phyloP scores from a whole-genome alignment of 2,329 filamentous ascomycete species.

The Epichloe scottii region DNA sequence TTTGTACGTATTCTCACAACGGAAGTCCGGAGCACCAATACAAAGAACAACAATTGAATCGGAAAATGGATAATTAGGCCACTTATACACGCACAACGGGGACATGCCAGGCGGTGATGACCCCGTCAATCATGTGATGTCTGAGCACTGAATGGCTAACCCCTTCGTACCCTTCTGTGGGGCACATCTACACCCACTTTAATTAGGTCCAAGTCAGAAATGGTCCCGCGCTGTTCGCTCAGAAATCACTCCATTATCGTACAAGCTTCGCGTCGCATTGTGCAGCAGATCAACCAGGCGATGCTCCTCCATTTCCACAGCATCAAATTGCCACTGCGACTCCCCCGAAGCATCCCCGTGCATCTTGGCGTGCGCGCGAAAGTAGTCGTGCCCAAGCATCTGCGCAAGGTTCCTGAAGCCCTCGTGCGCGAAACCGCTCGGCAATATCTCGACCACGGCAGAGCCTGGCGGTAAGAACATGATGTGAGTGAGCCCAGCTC shows the following conservation, averaged over 20 bases:
- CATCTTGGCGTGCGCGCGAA: conserved; percentile 20
- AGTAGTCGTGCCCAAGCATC: conserved; percentile 25
- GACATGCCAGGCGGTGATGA: too few relatives aligned
- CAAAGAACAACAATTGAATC: neutral
- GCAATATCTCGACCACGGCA: conserved; percentile 30
- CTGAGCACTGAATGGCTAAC: neutral
- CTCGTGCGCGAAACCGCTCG: conserved; percentile 11
- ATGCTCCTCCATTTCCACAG: neutral
- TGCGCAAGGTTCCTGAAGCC: conserved; percentile 29
- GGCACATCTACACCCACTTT: too few relatives aligned
- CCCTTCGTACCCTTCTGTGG: neutral
- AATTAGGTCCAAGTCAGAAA: too few relatives aligned
- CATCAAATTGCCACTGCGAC: conserved; percentile 1
- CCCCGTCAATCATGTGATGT: too few relatives aligned
- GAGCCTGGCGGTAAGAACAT: conserved; percentile 25
- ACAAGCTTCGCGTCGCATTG: neutral
- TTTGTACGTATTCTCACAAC: neutral
- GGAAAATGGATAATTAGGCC: neutral
- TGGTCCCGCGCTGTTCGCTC: too few relatives aligned
- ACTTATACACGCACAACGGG: too few relatives aligned
- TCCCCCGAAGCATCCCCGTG: neutral
- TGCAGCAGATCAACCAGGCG: neutral
- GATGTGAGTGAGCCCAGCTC: conserved; percentile 28
- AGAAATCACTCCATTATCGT: neutral
- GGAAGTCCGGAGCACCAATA: neutral